phyloP scores from a whole-genome alignment of 2,329 filamentous ascomycete genomes.

The Lachnellula cervina region DNA sequence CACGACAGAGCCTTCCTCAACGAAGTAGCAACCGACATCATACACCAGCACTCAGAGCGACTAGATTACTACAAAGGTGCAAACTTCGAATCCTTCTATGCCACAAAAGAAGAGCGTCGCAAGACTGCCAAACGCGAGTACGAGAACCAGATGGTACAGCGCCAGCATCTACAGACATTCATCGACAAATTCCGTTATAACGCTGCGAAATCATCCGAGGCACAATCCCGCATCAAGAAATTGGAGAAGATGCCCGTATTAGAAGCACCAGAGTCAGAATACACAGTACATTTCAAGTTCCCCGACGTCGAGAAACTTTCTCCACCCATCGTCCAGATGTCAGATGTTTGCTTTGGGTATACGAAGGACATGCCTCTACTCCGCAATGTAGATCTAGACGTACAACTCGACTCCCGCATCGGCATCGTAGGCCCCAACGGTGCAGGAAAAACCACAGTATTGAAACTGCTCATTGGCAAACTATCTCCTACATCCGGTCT shows the following conservation, averaged over 20 bases:
- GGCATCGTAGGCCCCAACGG: constrained; percentile 99
- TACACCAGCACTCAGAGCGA: constrained; percentile 94
- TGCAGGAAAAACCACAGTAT: constrained; percentile 96
- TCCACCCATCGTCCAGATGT: constrained; percentile 97
- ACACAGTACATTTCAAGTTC: constrained; percentile 95
- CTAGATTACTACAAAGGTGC: constrained; percentile 98
- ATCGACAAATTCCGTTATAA: constrained; percentile 99
- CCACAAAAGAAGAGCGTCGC: constrained; percentile 91
- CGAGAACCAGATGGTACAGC: constrained; percentile 93
- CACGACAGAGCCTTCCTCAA: constrained; percentile 99
- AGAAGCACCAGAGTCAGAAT: constrained; percentile 85
- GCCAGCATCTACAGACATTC: constrained; percentile 92
- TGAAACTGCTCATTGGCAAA: constrained; percentile 92
- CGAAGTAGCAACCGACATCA: constrained; percentile 98
- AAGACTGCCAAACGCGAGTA: constrained; percentile 97
- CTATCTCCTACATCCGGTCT: constrained; percentile 71
- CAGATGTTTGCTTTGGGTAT: constrained; percentile 87
- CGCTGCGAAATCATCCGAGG: constrained; percentile 95
- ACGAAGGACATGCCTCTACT: constrained; percentile 72
- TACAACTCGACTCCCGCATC: constrained; percentile 95
- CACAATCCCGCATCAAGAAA: constrained; percentile 98
- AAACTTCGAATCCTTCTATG: constrained; percentile 97
- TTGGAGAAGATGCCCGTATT: constrained; percentile 94
- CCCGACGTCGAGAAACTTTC: constrained; percentile 97
- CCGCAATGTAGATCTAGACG: constrained; percentile 84